Conservation (phyloP, 1,139 yeast genomes). For the Pichia inconspicua region DNA sequence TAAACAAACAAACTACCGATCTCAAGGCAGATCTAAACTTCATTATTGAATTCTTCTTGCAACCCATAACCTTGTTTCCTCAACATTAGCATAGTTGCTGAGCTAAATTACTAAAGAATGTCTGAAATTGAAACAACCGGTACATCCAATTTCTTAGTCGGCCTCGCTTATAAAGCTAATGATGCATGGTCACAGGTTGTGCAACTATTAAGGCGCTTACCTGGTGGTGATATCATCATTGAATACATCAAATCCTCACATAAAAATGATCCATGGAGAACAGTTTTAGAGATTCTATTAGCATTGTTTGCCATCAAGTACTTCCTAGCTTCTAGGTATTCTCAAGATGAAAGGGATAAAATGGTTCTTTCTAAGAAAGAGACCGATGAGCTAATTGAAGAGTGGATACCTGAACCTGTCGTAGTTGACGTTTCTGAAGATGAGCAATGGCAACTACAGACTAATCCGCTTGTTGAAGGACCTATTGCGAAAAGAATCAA, state of each 20-base stretch:
- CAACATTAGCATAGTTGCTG: not conserved
- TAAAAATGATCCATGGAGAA: conserved; percentile 88
- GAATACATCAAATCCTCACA: conserved; percentile 83
- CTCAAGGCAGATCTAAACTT: not conserved
- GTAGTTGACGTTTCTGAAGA: conserved; percentile 45
- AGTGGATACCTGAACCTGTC: conserved; percentile 87
- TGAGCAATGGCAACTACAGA: conserved; percentile 55
- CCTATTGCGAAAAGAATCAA: conserved; percentile 34
- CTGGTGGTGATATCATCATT: conserved; percentile 74
- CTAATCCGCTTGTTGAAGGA: conserved; percentile 58
- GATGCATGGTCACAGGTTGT: conserved; percentile 20
- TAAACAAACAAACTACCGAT: not conserved
- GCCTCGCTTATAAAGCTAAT: conserved; percentile 21
- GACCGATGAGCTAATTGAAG: conserved; percentile 74
- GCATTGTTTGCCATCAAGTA: conserved; percentile 81
- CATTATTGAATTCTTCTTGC: too few relatives aligned
- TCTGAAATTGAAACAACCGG: conserved; percentile 5
- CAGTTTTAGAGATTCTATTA: conserved; percentile 70
- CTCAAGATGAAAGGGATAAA: conserved; percentile 66
- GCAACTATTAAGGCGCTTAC: conserved; percentile 33
- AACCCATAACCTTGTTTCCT: too few relatives aligned
- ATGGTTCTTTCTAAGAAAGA: conserved; percentile 60
- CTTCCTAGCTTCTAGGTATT: conserved; percentile 74
- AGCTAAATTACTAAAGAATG: not conserved
- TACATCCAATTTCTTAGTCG: conserved; percentile 23